These are phyloP conservation scores for Nakaseomyces glabratus DNA, from an alignment of 1,139 yeast genomes.

Conservation along the genomic window DNA sequence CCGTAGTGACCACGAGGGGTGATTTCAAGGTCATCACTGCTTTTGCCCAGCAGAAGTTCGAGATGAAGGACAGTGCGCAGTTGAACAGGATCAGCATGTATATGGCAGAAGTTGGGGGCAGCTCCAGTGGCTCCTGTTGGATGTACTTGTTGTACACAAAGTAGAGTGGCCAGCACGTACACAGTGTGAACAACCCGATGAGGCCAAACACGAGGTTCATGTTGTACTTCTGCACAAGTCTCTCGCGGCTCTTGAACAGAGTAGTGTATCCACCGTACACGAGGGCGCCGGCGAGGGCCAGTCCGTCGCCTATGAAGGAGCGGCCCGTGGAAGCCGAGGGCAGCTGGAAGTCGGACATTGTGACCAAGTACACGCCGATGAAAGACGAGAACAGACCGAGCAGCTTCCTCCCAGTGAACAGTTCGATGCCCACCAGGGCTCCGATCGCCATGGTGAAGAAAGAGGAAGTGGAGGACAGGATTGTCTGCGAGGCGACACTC, in stretches of 20 bases:
- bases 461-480: constrained; percentile 77
- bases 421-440: constrained; percentile 56
- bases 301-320: constrained; percentile 58
- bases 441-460: constrained; percentile 82
- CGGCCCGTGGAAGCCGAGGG: constrained; percentile 28
- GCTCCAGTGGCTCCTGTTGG: constrained; percentile 55
- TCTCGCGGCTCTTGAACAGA: constrained; percentile 58
- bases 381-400: constrained; percentile 60
- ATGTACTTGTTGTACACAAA: constrained; percentile 43
- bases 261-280: constrained; percentile 85
- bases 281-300: constrained; percentile 78
- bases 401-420: constrained; percentile 52
- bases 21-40: constrained; percentile 78
- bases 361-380: constrained; percentile 67
- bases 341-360: constrained; percentile 41
- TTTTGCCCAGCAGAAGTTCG: constrained; percentile 90
- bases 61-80: constrained; percentile 64
- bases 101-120: constrained; percentile 50
- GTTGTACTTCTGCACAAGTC: constrained; percentile 61
- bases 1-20: constrained; percentile 89
- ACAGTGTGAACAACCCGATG: constrained; percentile 72
- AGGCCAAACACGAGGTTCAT: constrained; percentile 85
- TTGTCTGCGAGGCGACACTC: constrained; percentile 85
- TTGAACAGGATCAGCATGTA: constrained; percentile 50
- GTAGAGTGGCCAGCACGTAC: constrained; percentile 71